Percentiles rank a stretch among this genome's conserved stretches.
Evolutionary conservation across 2,329 filamentous ascomycete species (phyloP).

Genomic region (Penicillium polonicum): DNA sequence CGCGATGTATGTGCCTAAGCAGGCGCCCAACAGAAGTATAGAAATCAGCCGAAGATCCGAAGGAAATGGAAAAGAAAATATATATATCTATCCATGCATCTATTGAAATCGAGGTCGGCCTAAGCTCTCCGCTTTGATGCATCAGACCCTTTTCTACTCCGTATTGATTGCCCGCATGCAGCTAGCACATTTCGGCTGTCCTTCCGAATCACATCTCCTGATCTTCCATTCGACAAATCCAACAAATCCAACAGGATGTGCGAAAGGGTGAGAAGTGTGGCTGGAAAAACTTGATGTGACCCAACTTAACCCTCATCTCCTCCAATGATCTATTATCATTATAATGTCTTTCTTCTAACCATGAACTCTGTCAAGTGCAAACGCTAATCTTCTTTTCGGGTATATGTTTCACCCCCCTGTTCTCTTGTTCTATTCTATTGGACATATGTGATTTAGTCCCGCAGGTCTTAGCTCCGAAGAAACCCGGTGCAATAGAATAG

Average conservation of each 20-base stretch:
- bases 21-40: not conserved
- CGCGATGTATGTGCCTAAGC: constrained; percentile 1
- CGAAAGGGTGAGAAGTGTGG: not conserved
- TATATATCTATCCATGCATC: not conserved
- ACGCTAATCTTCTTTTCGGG: constrained; percentile 1
- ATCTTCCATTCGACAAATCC: not conserved
- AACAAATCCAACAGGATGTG: no score
- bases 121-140: constrained; percentile 1
- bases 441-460: constrained; percentile 15
- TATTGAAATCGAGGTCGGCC: constrained; percentile 2
- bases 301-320: not conserved
- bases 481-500: constrained; percentile 9
- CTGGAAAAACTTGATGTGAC: not conserved
- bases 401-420: constrained; percentile 13
- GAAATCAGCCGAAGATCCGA: not conserved
- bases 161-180: constrained; percentile 13
- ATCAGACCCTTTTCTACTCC: constrained; percentile 3
- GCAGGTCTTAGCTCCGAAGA: constrained; percentile 15
- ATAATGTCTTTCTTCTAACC: not conserved
- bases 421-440: constrained; percentile 5
- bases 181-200: constrained; percentile 6
- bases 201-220: constrained; percentile 4
- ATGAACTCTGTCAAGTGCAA: constrained; percentile 7
- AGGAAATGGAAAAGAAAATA: not conserved
- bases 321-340: not conserved